phyloP scores from a whole-genome alignment of 2,329 filamentous ascomycete genomes.

The Hortaea werneckii region DNA sequence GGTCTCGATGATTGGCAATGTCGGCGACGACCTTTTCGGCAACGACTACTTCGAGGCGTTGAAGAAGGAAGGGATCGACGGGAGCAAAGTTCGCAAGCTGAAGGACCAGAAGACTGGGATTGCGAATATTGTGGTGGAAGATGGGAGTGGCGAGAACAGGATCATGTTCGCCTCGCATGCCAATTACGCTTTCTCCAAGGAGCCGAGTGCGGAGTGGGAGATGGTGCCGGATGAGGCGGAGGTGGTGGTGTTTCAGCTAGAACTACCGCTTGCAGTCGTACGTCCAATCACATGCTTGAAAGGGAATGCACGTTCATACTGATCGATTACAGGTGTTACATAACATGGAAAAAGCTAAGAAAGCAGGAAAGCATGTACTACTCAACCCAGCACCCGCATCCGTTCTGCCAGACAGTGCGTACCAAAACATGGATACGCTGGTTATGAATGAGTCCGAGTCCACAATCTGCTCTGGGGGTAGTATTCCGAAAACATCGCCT shows the following conservation, averaged over 20 bases:
- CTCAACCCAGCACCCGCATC: constrained; percentile 74
- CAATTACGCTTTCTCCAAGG: constrained; percentile 29
- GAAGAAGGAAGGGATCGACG: constrained; percentile 35
- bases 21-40: constrained; percentile 38
- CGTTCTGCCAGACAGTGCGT: constrained; percentile 55
- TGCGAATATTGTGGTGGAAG: constrained; percentile 41
- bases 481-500: constrained; percentile 17
- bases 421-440: constrained; percentile 60
- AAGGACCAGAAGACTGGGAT: constrained; percentile 37
- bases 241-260: constrained; percentile 38
- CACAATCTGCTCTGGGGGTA: constrained; percentile 52
- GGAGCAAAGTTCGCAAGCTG: constrained; percentile 29
- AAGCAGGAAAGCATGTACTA: constrained; percentile 44
- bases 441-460: constrained; percentile 90
- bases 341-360: constrained; percentile 20
- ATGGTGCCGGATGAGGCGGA: constrained; percentile 31
- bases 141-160: constrained; percentile 37
- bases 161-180: constrained; percentile 40
- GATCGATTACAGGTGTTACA: constrained; percentile 18
- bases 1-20: constrained; percentile 41
- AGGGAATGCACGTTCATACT: neutral
- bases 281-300: neutral
- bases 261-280: constrained; percentile 35
- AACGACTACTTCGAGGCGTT: constrained; percentile 31
- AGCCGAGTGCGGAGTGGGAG: constrained; percentile 21